A percentile compares a stretch with the other conserved stretches of the same genome.
Evolutionary conservation across 2,329 filamentous ascomycete genomes (phyloP).

Genomic region (Dactylella cylindrospora): DNA sequence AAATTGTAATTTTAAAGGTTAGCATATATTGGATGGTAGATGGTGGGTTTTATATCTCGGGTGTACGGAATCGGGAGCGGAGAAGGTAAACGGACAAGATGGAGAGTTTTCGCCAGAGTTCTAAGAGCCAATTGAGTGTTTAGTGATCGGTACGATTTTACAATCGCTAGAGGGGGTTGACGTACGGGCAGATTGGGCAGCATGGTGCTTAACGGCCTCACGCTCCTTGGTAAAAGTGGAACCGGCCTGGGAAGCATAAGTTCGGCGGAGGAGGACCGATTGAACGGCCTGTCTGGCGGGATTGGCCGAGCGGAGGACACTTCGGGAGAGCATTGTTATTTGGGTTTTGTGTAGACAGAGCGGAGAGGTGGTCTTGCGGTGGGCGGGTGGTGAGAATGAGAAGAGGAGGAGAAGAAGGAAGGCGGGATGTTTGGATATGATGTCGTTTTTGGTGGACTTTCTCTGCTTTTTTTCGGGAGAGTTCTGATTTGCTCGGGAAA

Average conservation of each 20-base stretch:
- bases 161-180: conserved; percentile 46
- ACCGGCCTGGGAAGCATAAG: conserved; percentile 51
- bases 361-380: conserved; percentile 13
- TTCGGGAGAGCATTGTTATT: conserved; percentile 65
- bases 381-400: neutral
- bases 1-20: too few relatives aligned
- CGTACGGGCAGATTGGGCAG: conserved; percentile 78
- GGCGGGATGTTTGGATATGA: too few relatives aligned
- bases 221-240: conserved; percentile 83
- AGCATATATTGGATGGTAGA: too few relatives aligned
- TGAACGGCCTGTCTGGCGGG: conserved; percentile 61
- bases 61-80: conserved; percentile 46
- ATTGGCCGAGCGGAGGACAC: conserved; percentile 63
- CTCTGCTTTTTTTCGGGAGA: too few relatives aligned
- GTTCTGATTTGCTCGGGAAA: too few relatives aligned
- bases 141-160: neutral
- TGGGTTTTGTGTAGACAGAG: conserved; percentile 38
- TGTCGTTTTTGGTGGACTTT: conserved; percentile 16
- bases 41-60: neutral
- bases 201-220: conserved; percentile 85
- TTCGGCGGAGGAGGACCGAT: conserved; percentile 48
- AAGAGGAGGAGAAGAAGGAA: conserved; percentile 5
- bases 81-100: conserved; percentile 72
- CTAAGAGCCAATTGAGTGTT: conserved; percentile 55
- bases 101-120: conserved; percentile 93